Evolutionary conservation across 805 yeast species (phyloP).

Genomic region (Wickerhamiella hasegawae): DNA sequence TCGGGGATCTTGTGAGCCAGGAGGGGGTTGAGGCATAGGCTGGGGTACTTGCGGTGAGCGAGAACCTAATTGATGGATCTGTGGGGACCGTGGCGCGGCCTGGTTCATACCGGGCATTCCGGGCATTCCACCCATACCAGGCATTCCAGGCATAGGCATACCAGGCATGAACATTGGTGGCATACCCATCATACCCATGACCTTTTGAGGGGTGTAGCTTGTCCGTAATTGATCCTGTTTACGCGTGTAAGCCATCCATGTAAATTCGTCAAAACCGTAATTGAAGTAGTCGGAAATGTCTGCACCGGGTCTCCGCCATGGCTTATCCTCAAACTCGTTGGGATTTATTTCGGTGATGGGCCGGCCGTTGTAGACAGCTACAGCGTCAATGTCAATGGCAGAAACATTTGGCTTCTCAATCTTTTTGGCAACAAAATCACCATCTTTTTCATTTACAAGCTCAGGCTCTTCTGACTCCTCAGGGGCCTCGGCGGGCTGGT

Average conservation of each 20-base stretch:
- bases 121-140: conserved; percentile 12
- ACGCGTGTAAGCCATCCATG: conserved; percentile 86
- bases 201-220: conserved; percentile 55
- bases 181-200: conserved; percentile 29
- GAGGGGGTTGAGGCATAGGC: too few relatives aligned
- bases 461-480: conserved; percentile 10
- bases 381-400: conserved; percentile 50
- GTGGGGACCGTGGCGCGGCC: not conserved
- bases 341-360: conserved; percentile 71
- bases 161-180: conserved; percentile 15
- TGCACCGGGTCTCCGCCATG: conserved; percentile 97
- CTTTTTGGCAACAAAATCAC: too few relatives aligned
- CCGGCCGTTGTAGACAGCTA: conserved; percentile 61
- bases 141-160: conserved; percentile 11
- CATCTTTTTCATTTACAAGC: too few relatives aligned
- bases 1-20: too few relatives aligned
- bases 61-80: not conserved
- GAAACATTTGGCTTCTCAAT: conserved; percentile 15
- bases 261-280: conserved; percentile 88
- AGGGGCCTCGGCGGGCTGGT: conserved; percentile 16
- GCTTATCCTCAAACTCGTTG: conserved; percentile 77
- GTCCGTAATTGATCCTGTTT: conserved; percentile 72
- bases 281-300: conserved; percentile 90
- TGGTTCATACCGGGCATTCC: conserved; percentile 8
- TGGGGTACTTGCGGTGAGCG: too few relatives aligned